Evolutionary conservation across 1,139 yeast genomes (phyloP), one percentile per base, ranked within the genome.

Genomic region (Geotrichum klebahnii): DNA sequence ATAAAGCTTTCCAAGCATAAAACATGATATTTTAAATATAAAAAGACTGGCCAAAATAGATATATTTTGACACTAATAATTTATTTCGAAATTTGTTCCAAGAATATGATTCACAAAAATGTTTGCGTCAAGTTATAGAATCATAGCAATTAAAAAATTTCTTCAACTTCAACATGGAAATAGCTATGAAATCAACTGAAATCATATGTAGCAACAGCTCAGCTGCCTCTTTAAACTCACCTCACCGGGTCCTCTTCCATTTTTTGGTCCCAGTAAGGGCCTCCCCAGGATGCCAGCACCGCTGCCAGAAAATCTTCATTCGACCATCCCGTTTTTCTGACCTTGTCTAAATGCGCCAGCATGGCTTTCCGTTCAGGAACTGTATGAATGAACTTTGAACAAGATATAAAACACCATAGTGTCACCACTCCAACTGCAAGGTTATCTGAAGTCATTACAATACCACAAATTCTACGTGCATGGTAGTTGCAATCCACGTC

Each of bases 381-480:
- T 9, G 22, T 16, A n/a, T 44, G 17, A 9, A 49, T 39, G 14
- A 34, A 45, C 41, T 44, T 49, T 12, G 42, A n/a, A 26, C 52
- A 49, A 1, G 38, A 20, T 28, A 49, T 2, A 23, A 49, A 44
- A 14, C 46, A 49, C 49, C 49, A 49, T 19, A 49, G 23, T 3
- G 48, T 38, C 16, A 45, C 37, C 8, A 49, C 46, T 1, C 46
- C 45, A 5, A 44, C 39, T 2, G 41, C 14, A 40, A 31, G 34
- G 23, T 44, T 41, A 2, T 36, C 46, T 9, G 20, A 28, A 8
- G 33, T 33, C 6, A 45, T 35, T 3, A 45, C 29, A 6, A 49
- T 44, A 8, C 52, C 52, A 28, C 52, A 49, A 26, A 49, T 39
- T 22, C 40, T 22, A 20, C 52, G 42, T 5, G 52, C 52, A 24